phyloP scores from a whole-genome alignment of 2,329 filamentous ascomycete species.

The Rhinocladiella mackenziei region DNA sequence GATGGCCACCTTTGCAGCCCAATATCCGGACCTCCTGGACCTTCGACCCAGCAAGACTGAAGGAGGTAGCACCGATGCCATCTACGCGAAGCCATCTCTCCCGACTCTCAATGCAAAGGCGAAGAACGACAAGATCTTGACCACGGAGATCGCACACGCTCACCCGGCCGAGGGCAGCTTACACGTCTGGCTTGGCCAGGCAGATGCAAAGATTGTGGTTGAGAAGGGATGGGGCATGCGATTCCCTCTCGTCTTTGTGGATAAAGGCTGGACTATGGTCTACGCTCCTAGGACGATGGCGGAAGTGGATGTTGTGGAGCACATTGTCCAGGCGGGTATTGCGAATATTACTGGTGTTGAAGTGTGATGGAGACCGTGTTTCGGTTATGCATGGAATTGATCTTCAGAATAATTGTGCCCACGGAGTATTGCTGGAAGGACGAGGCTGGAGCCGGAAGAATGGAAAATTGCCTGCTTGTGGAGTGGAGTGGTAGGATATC shows the following conservation, averaged over 20 bases:
- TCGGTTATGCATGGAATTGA: not conserved
- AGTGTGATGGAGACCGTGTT: conserved; percentile 1
- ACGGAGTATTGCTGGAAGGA: too few relatives aligned
- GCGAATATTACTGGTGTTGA: conserved; percentile 17
- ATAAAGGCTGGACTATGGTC: conserved; percentile 23
- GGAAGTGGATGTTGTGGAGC: conserved; percentile 23
- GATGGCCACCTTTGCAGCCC: conserved; percentile 14
- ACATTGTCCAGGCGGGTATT: conserved; percentile 19
- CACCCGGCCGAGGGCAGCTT: conserved; percentile 19
- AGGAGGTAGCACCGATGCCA: conserved; percentile 18
- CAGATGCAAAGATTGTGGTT: conserved; percentile 21
- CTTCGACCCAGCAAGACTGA: conserved; percentile 22
- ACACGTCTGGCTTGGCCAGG: conserved; percentile 23
- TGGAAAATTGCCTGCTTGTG: too few relatives aligned
- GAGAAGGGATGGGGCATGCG: conserved; percentile 23
- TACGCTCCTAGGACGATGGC: conserved; percentile 21
- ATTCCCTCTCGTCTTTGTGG: conserved; percentile 19
- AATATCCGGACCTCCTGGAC: conserved; percentile 16
- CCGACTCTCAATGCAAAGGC: conserved; percentile 14
- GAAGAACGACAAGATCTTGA: conserved; percentile 11
- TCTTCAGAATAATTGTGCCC: too few relatives aligned
- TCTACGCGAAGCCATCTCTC: conserved; percentile 15
- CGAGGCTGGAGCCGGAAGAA: too few relatives aligned
- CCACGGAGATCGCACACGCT: conserved; percentile 20
- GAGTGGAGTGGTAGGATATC: too few relatives aligned